These are phyloP conservation scores for Pharus latifolius DNA, from an alignment of 176 grass and related monocot species.

Conservation along the genomic window DNA sequence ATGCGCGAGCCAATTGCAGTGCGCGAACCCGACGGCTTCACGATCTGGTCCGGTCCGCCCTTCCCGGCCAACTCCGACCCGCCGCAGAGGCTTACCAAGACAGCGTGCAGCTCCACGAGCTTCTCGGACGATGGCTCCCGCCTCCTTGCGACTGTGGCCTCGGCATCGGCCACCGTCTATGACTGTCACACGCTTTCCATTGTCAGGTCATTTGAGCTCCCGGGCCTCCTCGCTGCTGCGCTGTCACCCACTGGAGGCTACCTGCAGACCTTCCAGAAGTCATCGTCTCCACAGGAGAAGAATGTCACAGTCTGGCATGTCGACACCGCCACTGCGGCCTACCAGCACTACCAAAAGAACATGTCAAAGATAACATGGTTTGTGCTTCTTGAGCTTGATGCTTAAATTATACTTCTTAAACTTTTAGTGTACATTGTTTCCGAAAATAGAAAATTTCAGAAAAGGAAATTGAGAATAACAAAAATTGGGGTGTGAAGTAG, in stretches of 20 bases:
- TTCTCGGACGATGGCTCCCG: conserved; percentile 32
- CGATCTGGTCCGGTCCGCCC: conserved; percentile 45
- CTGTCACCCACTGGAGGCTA: conserved; percentile 42
- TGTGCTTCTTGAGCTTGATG: not conserved
- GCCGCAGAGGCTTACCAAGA: conserved; percentile 18
- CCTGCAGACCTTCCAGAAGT: conserved; percentile 50
- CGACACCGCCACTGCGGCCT: conserved; percentile 8
- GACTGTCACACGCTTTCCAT: conserved; percentile 2
- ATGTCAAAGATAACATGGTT: conserved; percentile 47
- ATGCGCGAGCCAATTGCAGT: conserved; percentile 11
- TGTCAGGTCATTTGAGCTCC: conserved; percentile 39
- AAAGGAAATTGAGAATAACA: too few species aligned
- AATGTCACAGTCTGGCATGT: conserved; percentile 38
- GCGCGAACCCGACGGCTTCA: conserved; percentile 39
- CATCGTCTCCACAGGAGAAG: conserved; percentile 34
- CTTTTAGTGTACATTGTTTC: too few species aligned
- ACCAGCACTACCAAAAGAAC: conserved; percentile 39
- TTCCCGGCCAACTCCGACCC: conserved; percentile 24
- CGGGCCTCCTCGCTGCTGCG: conserved; percentile 22
- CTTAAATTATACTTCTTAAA: not conserved
- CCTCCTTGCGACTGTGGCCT: conserved; percentile 23
- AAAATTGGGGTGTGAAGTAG: too few species aligned
- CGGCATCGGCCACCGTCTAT: conserved; percentile 16
- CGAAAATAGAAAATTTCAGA: too few species aligned
- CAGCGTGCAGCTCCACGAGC: conserved; percentile 4